A percentile compares a stretch with the other conserved stretches of the same genome.
Conservation (phyloP, 768 basidiomycete species). For the Lentinula detonsa region DNA sequence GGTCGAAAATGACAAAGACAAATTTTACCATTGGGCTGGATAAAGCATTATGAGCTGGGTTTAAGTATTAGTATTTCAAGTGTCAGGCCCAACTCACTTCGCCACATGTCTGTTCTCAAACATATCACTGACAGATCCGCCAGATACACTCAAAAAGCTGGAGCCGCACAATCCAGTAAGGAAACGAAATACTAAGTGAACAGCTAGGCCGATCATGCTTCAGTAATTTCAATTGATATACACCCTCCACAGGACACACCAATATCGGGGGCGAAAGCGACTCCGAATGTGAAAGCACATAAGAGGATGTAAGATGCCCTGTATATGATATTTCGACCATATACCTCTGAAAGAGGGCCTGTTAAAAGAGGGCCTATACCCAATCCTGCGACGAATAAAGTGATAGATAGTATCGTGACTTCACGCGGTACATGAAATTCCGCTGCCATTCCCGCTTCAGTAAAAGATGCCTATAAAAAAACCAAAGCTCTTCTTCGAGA, state of each 20-base stretch:
- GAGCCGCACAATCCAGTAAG: constrained; percentile 53
- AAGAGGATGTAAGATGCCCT: constrained; percentile 52
- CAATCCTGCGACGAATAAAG: constrained; percentile 52
- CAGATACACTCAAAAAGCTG: constrained; percentile 50
- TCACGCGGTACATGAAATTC: constrained; percentile 42
- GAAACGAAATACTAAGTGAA: constrained; percentile 55
- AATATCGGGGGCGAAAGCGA: constrained; percentile 66
- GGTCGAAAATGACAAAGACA: not conserved
- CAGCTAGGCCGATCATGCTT: constrained; percentile 27
- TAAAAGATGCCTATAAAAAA: constrained; percentile 44
- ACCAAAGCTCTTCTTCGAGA: not conserved
- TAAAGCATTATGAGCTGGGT: not conserved
- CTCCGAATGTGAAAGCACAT: constrained; percentile 61
- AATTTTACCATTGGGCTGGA: not conserved
- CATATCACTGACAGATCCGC: constrained; percentile 50
- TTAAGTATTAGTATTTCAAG: no score
- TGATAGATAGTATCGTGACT: constrained; percentile 48
- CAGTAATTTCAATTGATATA: not conserved
- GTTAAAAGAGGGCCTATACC: constrained; percentile 51
- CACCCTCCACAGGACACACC: constrained; percentile 27
- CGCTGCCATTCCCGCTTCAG: constrained; percentile 51
- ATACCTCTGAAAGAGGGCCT: constrained; percentile 51
- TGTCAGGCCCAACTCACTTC: constrained; percentile 33
- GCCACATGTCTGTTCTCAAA: constrained; percentile 53
- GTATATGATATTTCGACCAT: constrained; percentile 64